phyloP scores from a whole-genome alignment of 768 basidiomycete species.

The Mrakia frigida region DNA sequence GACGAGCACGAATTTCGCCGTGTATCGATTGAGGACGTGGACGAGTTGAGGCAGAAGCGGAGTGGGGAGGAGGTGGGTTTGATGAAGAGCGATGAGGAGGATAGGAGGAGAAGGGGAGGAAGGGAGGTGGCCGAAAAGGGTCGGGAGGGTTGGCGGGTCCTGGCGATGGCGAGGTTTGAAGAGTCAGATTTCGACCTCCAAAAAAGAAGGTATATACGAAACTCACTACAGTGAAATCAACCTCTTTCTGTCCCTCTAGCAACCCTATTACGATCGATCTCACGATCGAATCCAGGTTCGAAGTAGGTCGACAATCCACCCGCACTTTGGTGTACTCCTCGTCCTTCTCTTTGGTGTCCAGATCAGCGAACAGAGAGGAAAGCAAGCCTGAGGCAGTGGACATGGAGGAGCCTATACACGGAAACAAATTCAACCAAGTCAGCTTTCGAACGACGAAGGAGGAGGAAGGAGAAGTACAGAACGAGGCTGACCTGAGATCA shows the following conservation, averaged over 20 bases:
- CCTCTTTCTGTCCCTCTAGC: neutral
- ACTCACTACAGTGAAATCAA: neutral
- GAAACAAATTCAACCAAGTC: neutral
- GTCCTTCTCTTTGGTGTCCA: neutral
- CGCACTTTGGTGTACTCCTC: neutral
- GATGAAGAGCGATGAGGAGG: slow-evolving; percentile 6
- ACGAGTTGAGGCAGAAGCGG: neutral
- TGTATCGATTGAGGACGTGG: slow-evolving; percentile 5
- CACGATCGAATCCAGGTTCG: slow-evolving; percentile 5
- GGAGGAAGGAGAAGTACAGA: neutral
- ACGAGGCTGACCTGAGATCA: neutral
- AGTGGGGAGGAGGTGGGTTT: slow-evolving; percentile 17
- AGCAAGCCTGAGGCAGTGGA: neutral
- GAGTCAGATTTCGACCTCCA: no score
- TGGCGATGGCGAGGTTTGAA: neutral
- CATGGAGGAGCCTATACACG: neutral
- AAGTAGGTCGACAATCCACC: slow-evolving; percentile 15
- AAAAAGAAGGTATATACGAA: neutral
- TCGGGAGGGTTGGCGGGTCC: neutral
- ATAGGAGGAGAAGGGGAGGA: neutral
- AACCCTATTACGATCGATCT: slow-evolving; percentile 9
- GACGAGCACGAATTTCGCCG: neutral
- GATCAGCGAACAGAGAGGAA: neutral
- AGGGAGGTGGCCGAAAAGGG: neutral
- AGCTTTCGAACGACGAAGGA: no score